These are phyloP conservation scores for Flaveria trinervia DNA, from an alignment of 129 eudicot genomes.

Conservation along the genomic window DNA sequence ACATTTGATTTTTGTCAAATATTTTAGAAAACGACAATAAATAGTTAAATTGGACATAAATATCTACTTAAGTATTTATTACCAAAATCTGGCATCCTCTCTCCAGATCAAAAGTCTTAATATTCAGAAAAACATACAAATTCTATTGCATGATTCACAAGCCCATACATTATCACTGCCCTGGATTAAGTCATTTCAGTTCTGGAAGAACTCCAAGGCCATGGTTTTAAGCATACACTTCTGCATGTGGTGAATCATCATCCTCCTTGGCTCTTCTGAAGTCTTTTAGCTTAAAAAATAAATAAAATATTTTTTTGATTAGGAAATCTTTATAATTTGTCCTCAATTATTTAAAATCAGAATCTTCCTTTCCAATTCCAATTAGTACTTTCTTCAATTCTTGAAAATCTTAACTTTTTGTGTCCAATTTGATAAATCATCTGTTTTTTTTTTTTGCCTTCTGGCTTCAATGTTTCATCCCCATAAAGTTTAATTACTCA, in stretches of 20 bases:
- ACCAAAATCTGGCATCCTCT: neutral
- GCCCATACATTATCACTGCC: neutral
- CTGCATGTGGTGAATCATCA: constrained; percentile 31
- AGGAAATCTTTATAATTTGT: neutral
- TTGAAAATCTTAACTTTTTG: constrained; percentile 19
- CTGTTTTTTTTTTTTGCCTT: neutral
- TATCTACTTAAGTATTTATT: neutral
- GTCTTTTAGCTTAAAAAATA: constrained; percentile 7
- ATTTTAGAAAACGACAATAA: neutral
- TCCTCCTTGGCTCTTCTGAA: constrained; percentile 30
- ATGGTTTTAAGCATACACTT: constrained; percentile 19
- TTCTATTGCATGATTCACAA: constrained; percentile 2
- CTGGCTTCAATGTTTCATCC: neutral
- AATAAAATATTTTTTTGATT: too few relatives aligned
- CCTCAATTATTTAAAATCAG: constrained; percentile 28
- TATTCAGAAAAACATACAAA: neutral
- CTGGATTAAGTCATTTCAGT: constrained; percentile 3
- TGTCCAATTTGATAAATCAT: constrained; percentile 9
- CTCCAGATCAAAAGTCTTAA: neutral
- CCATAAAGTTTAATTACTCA: constrained; percentile 20
- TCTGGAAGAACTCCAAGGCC: neutral
- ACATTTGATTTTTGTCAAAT: neutral
- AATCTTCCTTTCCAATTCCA: constrained; percentile 35
- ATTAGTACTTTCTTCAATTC: constrained; percentile 20
- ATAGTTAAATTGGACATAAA: neutral